Base-by-base conservation (phyloP, 2,329 filamentous ascomycete species). In the Sarocladium oryzae region DNA sequence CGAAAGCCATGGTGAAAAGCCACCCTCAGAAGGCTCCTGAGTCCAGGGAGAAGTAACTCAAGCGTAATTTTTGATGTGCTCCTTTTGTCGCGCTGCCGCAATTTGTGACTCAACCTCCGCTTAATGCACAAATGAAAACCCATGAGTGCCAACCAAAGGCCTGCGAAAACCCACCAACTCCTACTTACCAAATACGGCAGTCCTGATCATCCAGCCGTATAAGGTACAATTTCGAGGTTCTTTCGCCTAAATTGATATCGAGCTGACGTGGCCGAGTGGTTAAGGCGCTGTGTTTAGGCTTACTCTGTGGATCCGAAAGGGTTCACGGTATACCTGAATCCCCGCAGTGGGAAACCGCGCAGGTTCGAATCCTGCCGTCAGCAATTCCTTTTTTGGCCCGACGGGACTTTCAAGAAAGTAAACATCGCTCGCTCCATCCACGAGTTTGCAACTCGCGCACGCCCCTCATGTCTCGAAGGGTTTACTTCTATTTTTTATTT, bases 271-370 rank as follows among this genome's bases (percentile, higher is more conserved):
- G 73, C 73, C 72, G 73, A 76, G 74, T 76, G 73, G 73, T 76
- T 76, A 76, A 75, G 73, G 73, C 73, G 73, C 69, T 73, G 72
- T 74, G 72, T 76, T 76, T 76, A 76, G 73, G 73, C 63, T 57
- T 51, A 46, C 23, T 15, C 18, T 50, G 41, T 52, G 50, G 20
- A 50, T 35, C 20, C 16, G n/a, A 9, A 21, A 20, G 40, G 21
- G 13, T 13, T 9, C 13, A 30, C 28, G 28, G 49, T 35, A 52
- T 50, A 52, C 54, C 53, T 61, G 56, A 65, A 43, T 43, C 35
- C 61, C 67, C 67, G 67, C 67, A 69, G 66, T 69, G 66, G 65
- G 66, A 63, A 65, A 62, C 60, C 70, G 71, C 73, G 71, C 64
- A 70, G 70, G 73, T 76, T 76, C 73, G 72, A 76, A 73, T 71